Percentiles rank a stretch among this genome's conserved stretches.
phyloP scores from a whole-genome alignment of 768 basidiomycete genomes.

The Candolleomyces aberdarensis region DNA sequence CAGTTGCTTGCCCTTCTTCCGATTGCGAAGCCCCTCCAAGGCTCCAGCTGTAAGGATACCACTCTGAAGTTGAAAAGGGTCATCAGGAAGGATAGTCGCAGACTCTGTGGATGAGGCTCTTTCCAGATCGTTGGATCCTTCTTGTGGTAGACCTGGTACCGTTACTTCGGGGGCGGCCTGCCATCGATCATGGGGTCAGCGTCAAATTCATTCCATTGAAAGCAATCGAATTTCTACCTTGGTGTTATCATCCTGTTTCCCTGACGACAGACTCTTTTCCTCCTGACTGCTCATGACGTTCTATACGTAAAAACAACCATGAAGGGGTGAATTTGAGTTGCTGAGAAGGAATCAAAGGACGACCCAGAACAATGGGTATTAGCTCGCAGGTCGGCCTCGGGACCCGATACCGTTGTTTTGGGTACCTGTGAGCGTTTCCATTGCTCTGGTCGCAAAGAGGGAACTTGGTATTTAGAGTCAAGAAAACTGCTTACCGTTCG shows the following conservation, averaged over 20 bases:
- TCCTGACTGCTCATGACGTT: no score
- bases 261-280: no score
- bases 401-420: conserved; percentile 27
- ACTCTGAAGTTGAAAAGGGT: conserved; percentile 66
- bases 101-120: conserved; percentile 26
- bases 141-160: conserved; percentile 43
- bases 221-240: conserved; percentile 22
- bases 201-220: neutral
- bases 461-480: neutral
- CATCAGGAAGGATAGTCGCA: conserved; percentile 33
- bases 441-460: conserved; percentile 10
- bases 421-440: conserved; percentile 15
- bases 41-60: conserved; percentile 62
- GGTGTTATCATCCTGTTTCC: neutral
- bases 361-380: conserved; percentile 40
- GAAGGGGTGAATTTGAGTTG: neutral
- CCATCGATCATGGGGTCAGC: conserved; percentile 13
- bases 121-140: conserved; percentile 45
- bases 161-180: conserved; percentile 44
- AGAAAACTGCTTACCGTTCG: neutral
- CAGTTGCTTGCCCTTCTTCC: conserved; percentile 57
- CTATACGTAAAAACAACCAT: no score
- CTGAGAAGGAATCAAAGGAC: conserved; percentile 26
- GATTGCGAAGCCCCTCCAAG: conserved; percentile 58
- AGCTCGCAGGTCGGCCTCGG: conserved; percentile 29